These are phyloP conservation scores for Boletus rubescentipes DNA, from an alignment of 768 basidiomycete species.

Conservation along the genomic window DNA sequence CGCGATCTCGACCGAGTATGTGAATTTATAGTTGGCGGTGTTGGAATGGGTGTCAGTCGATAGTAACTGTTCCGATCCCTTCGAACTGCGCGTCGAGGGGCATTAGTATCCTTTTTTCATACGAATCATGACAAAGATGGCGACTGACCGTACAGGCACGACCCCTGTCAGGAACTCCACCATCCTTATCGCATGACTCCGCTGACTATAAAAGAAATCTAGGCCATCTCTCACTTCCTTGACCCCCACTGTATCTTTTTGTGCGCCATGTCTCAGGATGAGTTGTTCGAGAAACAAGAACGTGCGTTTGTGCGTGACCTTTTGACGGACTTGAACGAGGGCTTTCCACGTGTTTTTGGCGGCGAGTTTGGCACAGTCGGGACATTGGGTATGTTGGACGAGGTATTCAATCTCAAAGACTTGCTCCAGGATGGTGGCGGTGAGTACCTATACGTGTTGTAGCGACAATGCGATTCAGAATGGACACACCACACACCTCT, in stretches of 20 bases:
- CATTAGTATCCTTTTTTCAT: not conserved
- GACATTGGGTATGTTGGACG: conserved; percentile 93
- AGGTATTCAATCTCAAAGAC: conserved; percentile 96
- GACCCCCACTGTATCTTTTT: conserved; percentile 93
- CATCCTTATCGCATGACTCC: conserved; percentile 95
- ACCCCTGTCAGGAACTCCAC: conserved; percentile 87
- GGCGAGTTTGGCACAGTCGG: conserved; percentile 89
- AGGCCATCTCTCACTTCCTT: conserved; percentile 93
- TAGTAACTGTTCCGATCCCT: conserved; percentile 91
- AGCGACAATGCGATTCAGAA: not conserved
- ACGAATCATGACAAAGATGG: not conserved
- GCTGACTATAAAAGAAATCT: conserved; percentile 93
- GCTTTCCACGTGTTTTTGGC: conserved; percentile 99
- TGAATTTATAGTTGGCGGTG: conserved; percentile 96
- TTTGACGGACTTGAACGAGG: conserved; percentile 97
- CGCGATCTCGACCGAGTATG: conserved; percentile 95
- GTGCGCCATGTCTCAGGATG: conserved; percentile 93
- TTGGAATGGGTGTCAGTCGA: conserved; percentile 89
- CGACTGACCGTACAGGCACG: conserved; percentile 78
- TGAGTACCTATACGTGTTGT: conserved; percentile 66
- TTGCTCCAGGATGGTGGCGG: conserved; percentile 94
- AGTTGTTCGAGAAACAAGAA: conserved; percentile 97
- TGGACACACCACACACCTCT: conserved; percentile 58
- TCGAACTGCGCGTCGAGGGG: conserved; percentile 53
- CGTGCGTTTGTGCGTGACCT: conserved; percentile 96